These are phyloP conservation scores for Apophysomyces sp. DNA, from an alignment of 371 early-diverging fungal species.

Conservation along the genomic window DNA sequence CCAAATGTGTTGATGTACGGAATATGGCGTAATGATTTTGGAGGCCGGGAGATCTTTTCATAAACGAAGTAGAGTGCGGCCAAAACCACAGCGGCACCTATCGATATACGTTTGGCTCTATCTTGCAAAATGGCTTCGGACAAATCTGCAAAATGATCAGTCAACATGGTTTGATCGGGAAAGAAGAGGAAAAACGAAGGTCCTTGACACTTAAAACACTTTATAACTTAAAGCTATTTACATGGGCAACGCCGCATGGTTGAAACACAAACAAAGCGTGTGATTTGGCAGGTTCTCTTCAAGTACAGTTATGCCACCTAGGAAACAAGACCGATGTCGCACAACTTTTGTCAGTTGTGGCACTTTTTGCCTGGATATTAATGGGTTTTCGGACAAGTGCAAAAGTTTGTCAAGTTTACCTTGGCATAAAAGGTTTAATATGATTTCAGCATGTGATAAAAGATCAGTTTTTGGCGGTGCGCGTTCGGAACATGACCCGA, in stretches of 20 bases:
- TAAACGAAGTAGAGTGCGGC: neutral
- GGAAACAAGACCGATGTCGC: no score
- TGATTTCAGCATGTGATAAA: no score
- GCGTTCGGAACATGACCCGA: no score
- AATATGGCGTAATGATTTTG: conserved; percentile 10
- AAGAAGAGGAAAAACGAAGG: neutral
- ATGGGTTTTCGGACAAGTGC: no score
- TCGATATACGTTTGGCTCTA: neutral
- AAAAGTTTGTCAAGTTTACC: no score
- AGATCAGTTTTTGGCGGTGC: no score
- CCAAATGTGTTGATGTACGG: conserved; percentile 3
- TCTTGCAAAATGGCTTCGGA: neutral
- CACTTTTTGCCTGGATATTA: no score
- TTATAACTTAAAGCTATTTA: neutral
- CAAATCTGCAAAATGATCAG: neutral
- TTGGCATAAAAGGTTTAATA: no score
- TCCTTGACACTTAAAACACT: neutral
- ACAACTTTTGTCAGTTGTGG: no score
- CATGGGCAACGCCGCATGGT: neutral
- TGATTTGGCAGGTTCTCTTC: neutral
- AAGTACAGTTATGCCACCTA: neutral
- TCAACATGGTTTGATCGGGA: neutral
- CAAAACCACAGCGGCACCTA: neutral
- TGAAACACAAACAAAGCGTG: neutral
- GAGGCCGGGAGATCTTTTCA: conserved; percentile 11